Evolutionary conservation across 805 yeast species (phyloP).

Genomic region (Jamesozyma jinghongensis): DNA sequence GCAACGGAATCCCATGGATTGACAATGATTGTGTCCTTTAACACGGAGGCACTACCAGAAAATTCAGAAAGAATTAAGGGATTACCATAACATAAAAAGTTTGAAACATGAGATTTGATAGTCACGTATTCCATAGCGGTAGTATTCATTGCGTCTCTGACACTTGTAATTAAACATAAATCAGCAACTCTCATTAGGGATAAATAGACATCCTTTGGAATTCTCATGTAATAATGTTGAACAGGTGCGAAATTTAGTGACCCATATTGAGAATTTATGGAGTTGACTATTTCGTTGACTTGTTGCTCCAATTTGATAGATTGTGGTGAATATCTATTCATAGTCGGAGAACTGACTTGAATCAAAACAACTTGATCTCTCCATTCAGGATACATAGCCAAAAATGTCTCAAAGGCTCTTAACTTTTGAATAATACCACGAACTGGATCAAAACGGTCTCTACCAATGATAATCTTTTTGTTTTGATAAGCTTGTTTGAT

Average conservation of each 20-base stretch:
- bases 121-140: conserved; percentile 88
- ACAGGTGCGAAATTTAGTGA: conserved; percentile 77
- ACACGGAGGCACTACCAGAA: conserved; percentile 73
- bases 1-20: conserved; percentile 98
- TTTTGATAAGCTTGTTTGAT: conserved; percentile 54
- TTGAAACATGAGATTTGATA: conserved; percentile 53
- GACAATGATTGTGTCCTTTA: conserved; percentile 67
- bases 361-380: conserved; percentile 75
- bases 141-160: conserved; percentile 95
- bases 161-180: conserved; percentile 76
- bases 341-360: conserved; percentile 76
- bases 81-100: conserved; percentile 32
- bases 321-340: conserved; percentile 27
- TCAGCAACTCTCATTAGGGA: conserved; percentile 87
- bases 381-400: conserved; percentile 91
- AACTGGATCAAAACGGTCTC: conserved; percentile 86
- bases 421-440: conserved; percentile 91
- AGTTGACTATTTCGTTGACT: conserved; percentile 72
- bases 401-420: conserved; percentile 80
- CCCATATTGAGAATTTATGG: conserved; percentile 81
- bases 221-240: conserved; percentile 83
- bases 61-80: conserved; percentile 89
- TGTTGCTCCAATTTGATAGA: conserved; percentile 63
- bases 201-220: conserved; percentile 79
- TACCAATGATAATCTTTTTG: conserved; percentile 78